Base-by-base conservation (phyloP, 1,139 yeast species). In the Petasospora rhodanensis region DNA sequence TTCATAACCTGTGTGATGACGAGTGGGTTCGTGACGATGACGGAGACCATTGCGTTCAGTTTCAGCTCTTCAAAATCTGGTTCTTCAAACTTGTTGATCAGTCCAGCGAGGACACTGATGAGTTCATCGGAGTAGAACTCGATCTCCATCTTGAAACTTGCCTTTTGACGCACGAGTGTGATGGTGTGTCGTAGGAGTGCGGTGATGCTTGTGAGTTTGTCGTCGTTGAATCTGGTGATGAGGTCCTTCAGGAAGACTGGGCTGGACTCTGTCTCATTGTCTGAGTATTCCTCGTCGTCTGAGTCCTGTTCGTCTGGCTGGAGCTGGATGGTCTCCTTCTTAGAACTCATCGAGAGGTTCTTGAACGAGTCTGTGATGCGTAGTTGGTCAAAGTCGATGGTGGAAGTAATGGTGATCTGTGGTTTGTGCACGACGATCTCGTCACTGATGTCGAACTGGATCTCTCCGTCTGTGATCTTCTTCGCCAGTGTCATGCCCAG, bases 41-140 rank as follows among this genome's bases (percentile, higher is more conserved):
- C 60, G 8, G 85, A 68, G 9, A 80, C 72, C 45, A 80, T 46
- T 19, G 76, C 66, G 36, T 74, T 72, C 10, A 81, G 58, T 41
- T 72, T 70, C 59, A 71, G 59, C 10, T 70, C 64, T 37, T 79
- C 83, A 51, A 80, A 80, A n/a, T 66, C 59, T 0, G 54, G 41
- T 22, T 72, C 73, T 5, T 73, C 74, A 42, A 59, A 70, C 32
- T 58, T 57, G 42, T 78, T 75, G 5, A 62, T 50, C 26, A 77
- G 38, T 0, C 72, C 73, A 10, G 72, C 49, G 4, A 78, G 51
- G 2, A 57, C 46, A 5, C 69, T 57, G 4, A 76, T 31, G 12
- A 80, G 56, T 12, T 66, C 67, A 11, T 66, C 62, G 5, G 75
- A 54, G 48, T 75, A 71, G 37, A 66, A 70, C 7, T 50, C 51